These are phyloP conservation scores for Juglanconis juglandina DNA, from an alignment of 2,329 filamentous ascomycete genomes.

Conservation along the genomic window DNA sequence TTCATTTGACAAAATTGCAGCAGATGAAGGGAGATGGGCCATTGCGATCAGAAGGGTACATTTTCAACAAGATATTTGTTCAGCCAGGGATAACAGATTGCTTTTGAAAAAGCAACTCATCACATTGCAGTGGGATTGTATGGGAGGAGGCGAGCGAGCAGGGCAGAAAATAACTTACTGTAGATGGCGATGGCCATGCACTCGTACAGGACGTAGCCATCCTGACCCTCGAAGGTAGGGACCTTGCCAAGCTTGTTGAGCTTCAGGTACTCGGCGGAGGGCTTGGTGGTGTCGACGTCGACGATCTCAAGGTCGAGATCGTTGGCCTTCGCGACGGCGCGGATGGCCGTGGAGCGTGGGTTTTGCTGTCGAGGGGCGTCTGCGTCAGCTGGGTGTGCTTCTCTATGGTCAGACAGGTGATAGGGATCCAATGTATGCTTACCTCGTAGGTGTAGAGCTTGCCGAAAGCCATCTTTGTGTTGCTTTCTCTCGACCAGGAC, in stretches of 20 bases:
- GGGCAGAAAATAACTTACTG: constrained; percentile 63
- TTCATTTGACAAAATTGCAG: constrained; percentile 27
- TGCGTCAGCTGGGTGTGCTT: not conserved
- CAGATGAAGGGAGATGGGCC: constrained; percentile 23
- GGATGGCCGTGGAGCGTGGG: constrained; percentile 82
- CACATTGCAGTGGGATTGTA: constrained; percentile 36
- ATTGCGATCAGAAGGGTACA: constrained; percentile 68
- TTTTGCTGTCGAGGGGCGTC: constrained; percentile 62
- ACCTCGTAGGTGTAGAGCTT: constrained; percentile 91
- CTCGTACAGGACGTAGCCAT: constrained; percentile 88
- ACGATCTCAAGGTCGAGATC: constrained; percentile 87
- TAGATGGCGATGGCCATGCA: constrained; percentile 95
- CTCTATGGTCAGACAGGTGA: not conserved
- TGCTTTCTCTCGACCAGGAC: constrained; percentile 23
- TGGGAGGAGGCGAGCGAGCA: constrained; percentile 16
- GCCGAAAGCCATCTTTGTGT: constrained; percentile 84
- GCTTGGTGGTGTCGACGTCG: constrained; percentile 62
- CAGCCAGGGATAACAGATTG: constrained; percentile 96
- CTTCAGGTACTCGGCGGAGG: constrained; percentile 75
- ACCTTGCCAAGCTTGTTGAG: constrained; percentile 86
- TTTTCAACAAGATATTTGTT: constrained; percentile 81
- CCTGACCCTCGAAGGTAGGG: constrained; percentile 86
- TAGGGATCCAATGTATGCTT: constrained; percentile 29
- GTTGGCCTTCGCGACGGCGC: constrained; percentile 96
- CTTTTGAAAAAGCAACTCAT: constrained; percentile 74